A percentile compares a stretch with the other conserved stretches of the same genome.
Conservation (phyloP, 2,329 filamentous ascomycete species). For the Fusarium ramigenum region DNA sequence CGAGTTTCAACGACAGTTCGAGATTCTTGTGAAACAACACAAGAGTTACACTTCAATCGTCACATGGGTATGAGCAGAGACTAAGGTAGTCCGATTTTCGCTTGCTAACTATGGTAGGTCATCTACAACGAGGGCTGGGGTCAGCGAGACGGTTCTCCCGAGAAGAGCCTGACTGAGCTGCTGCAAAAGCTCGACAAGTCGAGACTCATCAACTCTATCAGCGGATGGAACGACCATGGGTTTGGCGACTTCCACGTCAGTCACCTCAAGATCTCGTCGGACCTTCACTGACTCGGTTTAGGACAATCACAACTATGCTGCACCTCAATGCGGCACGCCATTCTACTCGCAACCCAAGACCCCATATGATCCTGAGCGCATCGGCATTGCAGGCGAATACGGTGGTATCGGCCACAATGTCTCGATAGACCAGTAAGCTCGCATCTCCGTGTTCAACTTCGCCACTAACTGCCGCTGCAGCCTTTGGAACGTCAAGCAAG, state of each 20-base stretch:
- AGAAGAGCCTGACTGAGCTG: slow-evolving; percentile 63
- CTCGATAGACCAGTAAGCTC: slow-evolving; percentile 55
- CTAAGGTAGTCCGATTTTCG: too few species aligned
- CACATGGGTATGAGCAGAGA: slow-evolving; percentile 2
- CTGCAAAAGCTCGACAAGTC: slow-evolving; percentile 69
- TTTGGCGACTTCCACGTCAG: slow-evolving; percentile 65
- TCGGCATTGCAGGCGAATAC: slow-evolving; percentile 77
- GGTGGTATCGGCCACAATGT: slow-evolving; percentile 75
- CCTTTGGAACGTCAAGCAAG: slow-evolving; percentile 70
- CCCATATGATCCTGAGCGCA: slow-evolving; percentile 66
- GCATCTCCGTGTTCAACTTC: accelerated
- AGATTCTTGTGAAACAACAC: slow-evolving; percentile 65
- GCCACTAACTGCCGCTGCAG: slow-evolving; percentile 46
- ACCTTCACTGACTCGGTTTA: not conserved
- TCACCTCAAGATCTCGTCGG: accelerated
- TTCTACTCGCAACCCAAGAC: slow-evolving; percentile 68
- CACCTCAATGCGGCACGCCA: slow-evolving; percentile 75
- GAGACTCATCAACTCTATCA: slow-evolving; percentile 69
- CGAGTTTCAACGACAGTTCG: slow-evolving; percentile 72
- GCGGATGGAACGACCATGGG: slow-evolving; percentile 75
- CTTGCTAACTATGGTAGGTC: not conserved
- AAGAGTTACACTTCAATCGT: slow-evolving; percentile 26
- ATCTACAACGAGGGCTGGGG: slow-evolving; percentile 34
- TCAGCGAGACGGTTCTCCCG: slow-evolving; percentile 42
- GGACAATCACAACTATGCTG: slow-evolving; percentile 78